phyloP scores from a whole-genome alignment of 2,329 filamentous ascomycete genomes.

The Penicillium olsonii region DNA sequence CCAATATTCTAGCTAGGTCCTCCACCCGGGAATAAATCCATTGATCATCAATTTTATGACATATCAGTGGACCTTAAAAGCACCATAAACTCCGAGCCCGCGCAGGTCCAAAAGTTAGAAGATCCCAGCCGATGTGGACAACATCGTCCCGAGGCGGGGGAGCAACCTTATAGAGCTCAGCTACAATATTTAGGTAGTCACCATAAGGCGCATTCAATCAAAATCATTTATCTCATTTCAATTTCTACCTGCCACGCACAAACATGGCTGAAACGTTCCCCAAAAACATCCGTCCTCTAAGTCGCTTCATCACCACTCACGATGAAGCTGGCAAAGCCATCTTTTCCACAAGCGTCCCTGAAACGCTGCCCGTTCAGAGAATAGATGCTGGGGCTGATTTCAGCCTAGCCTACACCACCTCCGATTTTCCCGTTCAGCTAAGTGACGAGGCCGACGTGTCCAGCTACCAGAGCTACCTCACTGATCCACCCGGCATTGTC shows the following conservation, averaged over 20 bases:
- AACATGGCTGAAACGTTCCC: slow-evolving; percentile 6
- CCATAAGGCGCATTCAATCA: not conserved
- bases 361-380: slow-evolving; percentile 19
- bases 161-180: not conserved
- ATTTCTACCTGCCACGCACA: not conserved
- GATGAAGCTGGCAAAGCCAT: slow-evolving; percentile 35
- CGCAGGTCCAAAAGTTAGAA: not conserved
- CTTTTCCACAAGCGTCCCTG: slow-evolving; percentile 33
- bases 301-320: slow-evolving; percentile 37
- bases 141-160: slow-evolving; percentile 26
- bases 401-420: slow-evolving; percentile 53
- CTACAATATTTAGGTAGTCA: not conserved
- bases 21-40: too few species aligned
- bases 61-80: too few species aligned
- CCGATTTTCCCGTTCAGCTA: slow-evolving; percentile 50
- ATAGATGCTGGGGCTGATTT: slow-evolving; percentile 49
- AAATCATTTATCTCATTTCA: not conserved
- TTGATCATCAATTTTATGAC: too few species aligned
- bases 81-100: not conserved
- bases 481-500: slow-evolving; percentile 51
- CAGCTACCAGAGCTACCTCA: slow-evolving; percentile 48
- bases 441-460: slow-evolving; percentile 49
- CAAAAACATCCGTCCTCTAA: slow-evolving; percentile 38
- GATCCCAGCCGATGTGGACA: slow-evolving; percentile 23
- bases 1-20: too few species aligned